These are phyloP conservation scores for Cladosporium phlei DNA, from an alignment of 2,329 filamentous ascomycete species.

Conservation along the genomic window DNA sequence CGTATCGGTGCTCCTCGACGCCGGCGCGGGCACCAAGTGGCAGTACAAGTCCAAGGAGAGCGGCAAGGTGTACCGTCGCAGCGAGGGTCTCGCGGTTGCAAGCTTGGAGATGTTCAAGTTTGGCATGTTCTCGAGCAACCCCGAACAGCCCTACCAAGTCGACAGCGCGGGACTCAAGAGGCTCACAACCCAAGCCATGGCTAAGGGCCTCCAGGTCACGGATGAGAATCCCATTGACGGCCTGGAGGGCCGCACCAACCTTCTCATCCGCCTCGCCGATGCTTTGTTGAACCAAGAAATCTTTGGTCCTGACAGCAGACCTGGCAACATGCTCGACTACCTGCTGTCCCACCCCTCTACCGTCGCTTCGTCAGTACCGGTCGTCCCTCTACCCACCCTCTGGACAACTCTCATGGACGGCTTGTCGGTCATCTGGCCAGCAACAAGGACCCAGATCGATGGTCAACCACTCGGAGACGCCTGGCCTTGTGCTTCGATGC, in stretches of 20 bases:
- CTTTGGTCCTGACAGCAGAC: constrained; percentile 78
- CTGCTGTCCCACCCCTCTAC: constrained; percentile 89
- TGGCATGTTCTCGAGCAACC: constrained; percentile 80
- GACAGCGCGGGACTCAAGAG: constrained; percentile 74
- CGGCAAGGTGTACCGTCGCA: constrained; percentile 73
- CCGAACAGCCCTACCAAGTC: constrained; percentile 78
- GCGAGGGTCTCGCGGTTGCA: constrained; percentile 78
- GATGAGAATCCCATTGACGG: constrained; percentile 78
- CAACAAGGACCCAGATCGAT: constrained; percentile 79
- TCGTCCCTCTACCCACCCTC: constrained; percentile 78
- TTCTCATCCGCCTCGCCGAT: constrained; percentile 69
- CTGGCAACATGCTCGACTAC: constrained; percentile 94
- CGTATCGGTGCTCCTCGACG: constrained; percentile 75
- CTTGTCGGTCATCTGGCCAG: constrained; percentile 81
- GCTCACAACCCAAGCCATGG: constrained; percentile 69
- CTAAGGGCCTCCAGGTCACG: constrained; percentile 77
- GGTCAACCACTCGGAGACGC: constrained; percentile 86
- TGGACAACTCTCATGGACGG: constrained; percentile 90
- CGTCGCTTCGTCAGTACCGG: constrained; percentile 79
- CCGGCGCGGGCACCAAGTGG: constrained; percentile 87
- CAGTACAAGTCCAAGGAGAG: constrained; percentile 89
- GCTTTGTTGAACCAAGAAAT: constrained; percentile 76
- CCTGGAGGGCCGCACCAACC: constrained; percentile 73
- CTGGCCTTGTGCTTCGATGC: constrained; percentile 85
- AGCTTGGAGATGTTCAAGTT: constrained; percentile 89